These are phyloP conservation scores for Schwanniomyces polymorphus DNA, from an alignment of 805 yeast species.

Conservation along the genomic window DNA sequence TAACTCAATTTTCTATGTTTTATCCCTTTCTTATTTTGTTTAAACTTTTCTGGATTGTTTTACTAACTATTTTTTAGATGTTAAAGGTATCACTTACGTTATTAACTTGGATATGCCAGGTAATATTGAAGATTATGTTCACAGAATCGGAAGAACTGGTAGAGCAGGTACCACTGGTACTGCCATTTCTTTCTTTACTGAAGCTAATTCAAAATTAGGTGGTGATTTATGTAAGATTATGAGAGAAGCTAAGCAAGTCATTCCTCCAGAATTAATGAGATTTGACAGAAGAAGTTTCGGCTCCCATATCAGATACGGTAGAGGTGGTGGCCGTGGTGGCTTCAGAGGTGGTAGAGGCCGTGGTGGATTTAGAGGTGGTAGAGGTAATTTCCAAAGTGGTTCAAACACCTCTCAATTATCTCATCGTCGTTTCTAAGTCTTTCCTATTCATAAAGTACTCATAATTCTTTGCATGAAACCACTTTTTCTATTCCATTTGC, in stretches of 20 bases:
- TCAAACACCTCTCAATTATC: constrained; percentile 49
- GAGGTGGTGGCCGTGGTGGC: constrained; percentile 59
- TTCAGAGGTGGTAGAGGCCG: constrained; percentile 54
- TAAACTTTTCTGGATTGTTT: background rate
- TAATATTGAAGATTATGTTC: constrained; percentile 97
- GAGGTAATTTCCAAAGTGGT: constrained; percentile 46
- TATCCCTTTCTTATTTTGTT: background rate
- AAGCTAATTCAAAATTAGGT: constrained; percentile 83
- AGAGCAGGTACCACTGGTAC: constrained; percentile 98
- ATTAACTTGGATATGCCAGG: constrained; percentile 97
- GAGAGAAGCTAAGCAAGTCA: constrained; percentile 91
- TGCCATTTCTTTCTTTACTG: constrained; percentile 92
- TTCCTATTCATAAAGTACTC: background rate
- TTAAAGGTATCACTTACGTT: constrained; percentile 93
- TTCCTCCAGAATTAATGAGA: constrained; percentile 77
- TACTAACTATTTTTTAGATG: constrained; percentile 55
- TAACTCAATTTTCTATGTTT: background rate
- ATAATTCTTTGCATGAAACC: background rate
- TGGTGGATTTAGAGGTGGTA: constrained; percentile 49
- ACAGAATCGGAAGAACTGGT: constrained; percentile 99
- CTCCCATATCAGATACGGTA: constrained; percentile 49
- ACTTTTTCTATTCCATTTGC: background rate
- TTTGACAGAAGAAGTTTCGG: constrained; percentile 68
- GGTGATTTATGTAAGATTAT: constrained; percentile 85
- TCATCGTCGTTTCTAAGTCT: constrained; percentile 39